Percentiles rank a stretch among this genome's conserved stretches.
These are phyloP conservation scores for Sarcodon aspratus DNA, from an alignment of 768 basidiomycete genomes.

Conservation along the genomic window DNA sequence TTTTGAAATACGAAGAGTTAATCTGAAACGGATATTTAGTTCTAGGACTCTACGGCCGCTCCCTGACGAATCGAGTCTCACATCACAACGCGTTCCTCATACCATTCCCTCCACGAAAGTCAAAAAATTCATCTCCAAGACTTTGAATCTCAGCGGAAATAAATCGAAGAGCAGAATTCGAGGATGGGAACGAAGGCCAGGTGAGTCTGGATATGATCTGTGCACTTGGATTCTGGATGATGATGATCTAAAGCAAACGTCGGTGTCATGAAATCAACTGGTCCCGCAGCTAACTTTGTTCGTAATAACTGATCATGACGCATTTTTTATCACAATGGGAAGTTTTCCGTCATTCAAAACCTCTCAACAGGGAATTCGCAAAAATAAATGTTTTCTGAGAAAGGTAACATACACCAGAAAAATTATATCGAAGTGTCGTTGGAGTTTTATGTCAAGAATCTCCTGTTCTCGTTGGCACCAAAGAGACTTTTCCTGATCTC, in stretches of 20 bases:
- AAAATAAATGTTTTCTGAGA: too few species aligned
- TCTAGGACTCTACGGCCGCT: slow-evolving; percentile 43
- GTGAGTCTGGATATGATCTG: slow-evolving; percentile 22
- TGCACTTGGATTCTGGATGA: background rate
- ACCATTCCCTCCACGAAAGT: slow-evolving; percentile 36
- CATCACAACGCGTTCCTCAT: slow-evolving; percentile 24
- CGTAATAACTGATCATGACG: background rate
- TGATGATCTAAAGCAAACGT: slow-evolving; percentile 31
- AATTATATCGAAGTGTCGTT: too few species aligned
- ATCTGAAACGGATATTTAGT: slow-evolving; percentile 18
- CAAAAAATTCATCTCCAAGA: slow-evolving; percentile 40
- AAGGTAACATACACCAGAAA: too few species aligned
- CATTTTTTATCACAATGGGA: too few species aligned
- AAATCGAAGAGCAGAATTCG: slow-evolving; percentile 23
- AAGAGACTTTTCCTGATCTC: slow-evolving; percentile 87
- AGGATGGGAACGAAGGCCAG: slow-evolving; percentile 50
- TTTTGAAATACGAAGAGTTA: background rate
- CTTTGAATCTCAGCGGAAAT: slow-evolving; percentile 33
- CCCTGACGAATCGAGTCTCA: slow-evolving; percentile 11
- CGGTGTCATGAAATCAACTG: slow-evolving; percentile 40
- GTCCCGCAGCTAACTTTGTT: slow-evolving; percentile 45
- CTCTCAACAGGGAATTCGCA: too few species aligned
- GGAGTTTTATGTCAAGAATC: slow-evolving; percentile 75
- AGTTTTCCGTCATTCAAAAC: too few species aligned
- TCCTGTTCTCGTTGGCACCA: slow-evolving; percentile 84